A percentile compares a stretch with the other conserved stretches of the same genome.
These are phyloP conservation scores for Lyophyllum shimeji DNA, from an alignment of 768 basidiomycete species.

Conservation along the genomic window DNA sequence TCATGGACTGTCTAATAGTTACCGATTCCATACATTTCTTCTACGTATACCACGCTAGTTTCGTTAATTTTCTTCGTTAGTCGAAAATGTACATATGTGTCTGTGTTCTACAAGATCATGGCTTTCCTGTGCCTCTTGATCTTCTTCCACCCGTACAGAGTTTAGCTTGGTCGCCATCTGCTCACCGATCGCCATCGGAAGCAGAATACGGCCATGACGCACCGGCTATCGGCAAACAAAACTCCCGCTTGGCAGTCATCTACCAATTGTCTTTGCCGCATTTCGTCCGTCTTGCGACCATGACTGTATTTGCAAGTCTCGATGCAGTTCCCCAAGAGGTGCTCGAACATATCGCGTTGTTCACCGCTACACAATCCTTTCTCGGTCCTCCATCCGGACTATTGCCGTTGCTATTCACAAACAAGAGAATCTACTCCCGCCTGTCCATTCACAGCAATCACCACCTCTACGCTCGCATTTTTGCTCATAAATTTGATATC, in stretches of 20 bases:
- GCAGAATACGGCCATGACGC: neutral
- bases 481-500: slow-evolving; percentile 65
- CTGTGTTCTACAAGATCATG: neutral
- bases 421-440: slow-evolving; percentile 44
- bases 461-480: slow-evolving; percentile 74
- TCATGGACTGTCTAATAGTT: neutral
- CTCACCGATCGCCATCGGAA: slow-evolving; percentile 1
- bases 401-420: slow-evolving; percentile 52
- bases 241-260: neutral
- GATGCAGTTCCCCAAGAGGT: slow-evolving; percentile 70
- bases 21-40: neutral
- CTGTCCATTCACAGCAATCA: slow-evolving; percentile 57
- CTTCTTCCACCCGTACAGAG: neutral
- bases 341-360: slow-evolving; percentile 75
- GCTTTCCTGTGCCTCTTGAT: neutral
- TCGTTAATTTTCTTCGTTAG: neutral
- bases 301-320: slow-evolving; percentile 32
- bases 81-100: neutral
- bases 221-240: slow-evolving; percentile 12
- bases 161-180: neutral
- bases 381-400: slow-evolving; percentile 65
- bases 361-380: slow-evolving; percentile 47
- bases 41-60: neutral
- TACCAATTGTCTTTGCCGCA: slow-evolving; percentile 5
- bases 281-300: slow-evolving; percentile 16